These are phyloP conservation scores for Jacaranda mimosifolia DNA, from an alignment of 257 asterid species.

Conservation along the genomic window DNA sequence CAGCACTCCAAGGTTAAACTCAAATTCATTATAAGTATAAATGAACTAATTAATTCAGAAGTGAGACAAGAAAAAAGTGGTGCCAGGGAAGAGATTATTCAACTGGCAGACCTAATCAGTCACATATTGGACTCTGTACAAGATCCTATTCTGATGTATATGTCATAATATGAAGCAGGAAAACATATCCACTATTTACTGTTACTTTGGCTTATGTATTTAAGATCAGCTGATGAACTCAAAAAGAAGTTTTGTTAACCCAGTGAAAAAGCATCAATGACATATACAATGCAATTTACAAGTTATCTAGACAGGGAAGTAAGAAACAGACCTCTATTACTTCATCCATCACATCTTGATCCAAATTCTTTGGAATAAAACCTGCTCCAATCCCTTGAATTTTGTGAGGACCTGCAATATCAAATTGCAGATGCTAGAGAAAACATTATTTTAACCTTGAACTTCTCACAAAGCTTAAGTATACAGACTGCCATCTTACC, in stretches of 20 bases:
- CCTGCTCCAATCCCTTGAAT: slow-evolving; percentile 99
- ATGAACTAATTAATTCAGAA: not conserved
- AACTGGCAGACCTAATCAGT: too few relatives aligned
- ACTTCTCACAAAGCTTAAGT: slow-evolving; percentile 29
- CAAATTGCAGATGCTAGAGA: slow-evolving; percentile 73
- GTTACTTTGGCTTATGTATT: not conserved
- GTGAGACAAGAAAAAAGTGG: too few relatives aligned
- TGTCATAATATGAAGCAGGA: too few relatives aligned
- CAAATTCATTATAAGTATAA: not conserved
- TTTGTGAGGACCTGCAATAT: slow-evolving; percentile 99
- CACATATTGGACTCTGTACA: too few relatives aligned
- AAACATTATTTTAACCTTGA: slow-evolving; percentile 46
- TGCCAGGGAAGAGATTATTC: too few relatives aligned
- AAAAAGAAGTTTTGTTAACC: not conserved
- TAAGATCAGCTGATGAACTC: not conserved
- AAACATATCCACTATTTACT: too few relatives aligned
- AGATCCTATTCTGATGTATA: too few relatives aligned
- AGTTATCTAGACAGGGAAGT: slow-evolving; percentile 16
- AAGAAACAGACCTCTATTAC: slow-evolving; percentile 67
- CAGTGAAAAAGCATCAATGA: not conserved
- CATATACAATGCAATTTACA: not conserved
- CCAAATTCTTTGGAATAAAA: slow-evolving; percentile 89
- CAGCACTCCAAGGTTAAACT: slow-evolving; percentile 6
- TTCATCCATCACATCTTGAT: slow-evolving; percentile 84
- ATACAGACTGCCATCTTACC: slow-evolving; percentile 66